These are phyloP conservation scores for Pseudocercospora pini-densiflorae DNA, from an alignment of 2,329 filamentous ascomycete genomes.

Conservation along the genomic window DNA sequence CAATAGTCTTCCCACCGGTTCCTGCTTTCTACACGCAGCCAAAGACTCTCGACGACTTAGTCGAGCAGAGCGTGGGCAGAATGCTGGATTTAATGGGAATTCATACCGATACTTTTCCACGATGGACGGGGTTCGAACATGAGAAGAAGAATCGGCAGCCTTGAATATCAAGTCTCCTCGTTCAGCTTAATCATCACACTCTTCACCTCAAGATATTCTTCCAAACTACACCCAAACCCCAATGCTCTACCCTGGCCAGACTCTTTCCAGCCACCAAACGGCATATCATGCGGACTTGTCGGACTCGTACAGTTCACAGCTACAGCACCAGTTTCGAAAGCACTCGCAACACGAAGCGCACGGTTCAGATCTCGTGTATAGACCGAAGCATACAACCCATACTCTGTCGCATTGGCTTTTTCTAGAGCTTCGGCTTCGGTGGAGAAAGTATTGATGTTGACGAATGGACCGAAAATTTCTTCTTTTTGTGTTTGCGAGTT, in stretches of 20 bases:
- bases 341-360: slow-evolving; percentile 44
- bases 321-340: slow-evolving; percentile 45
- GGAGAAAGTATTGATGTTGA: slow-evolving; percentile 41
- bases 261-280: slow-evolving; percentile 47
- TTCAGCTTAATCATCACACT: too few relatives aligned
- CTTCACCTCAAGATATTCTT: too few relatives aligned
- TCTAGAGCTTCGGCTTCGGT: slow-evolving; percentile 41
- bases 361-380: slow-evolving; percentile 43
- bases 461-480: slow-evolving; percentile 44
- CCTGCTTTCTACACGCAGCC: slow-evolving; percentile 48
- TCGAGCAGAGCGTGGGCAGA: slow-evolving; percentile 13
- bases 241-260: slow-evolving; percentile 27
- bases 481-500: slow-evolving; percentile 41
- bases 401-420: slow-evolving; percentile 43
- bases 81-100: slow-evolving; percentile 13
- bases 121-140: slow-evolving; percentile 5
- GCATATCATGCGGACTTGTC: slow-evolving; percentile 40
- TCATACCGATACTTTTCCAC: slow-evolving; percentile 5
- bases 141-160: neutral
- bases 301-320: slow-evolving; percentile 46
- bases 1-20: slow-evolving; percentile 52
- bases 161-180: too few relatives aligned
- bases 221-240: too few relatives aligned
- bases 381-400: slow-evolving; percentile 42
- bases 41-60: slow-evolving; percentile 1